Evolutionary conservation across 2,329 filamentous ascomycete genomes (phyloP).

Genomic region (Plenodomus lindquistii): DNA sequence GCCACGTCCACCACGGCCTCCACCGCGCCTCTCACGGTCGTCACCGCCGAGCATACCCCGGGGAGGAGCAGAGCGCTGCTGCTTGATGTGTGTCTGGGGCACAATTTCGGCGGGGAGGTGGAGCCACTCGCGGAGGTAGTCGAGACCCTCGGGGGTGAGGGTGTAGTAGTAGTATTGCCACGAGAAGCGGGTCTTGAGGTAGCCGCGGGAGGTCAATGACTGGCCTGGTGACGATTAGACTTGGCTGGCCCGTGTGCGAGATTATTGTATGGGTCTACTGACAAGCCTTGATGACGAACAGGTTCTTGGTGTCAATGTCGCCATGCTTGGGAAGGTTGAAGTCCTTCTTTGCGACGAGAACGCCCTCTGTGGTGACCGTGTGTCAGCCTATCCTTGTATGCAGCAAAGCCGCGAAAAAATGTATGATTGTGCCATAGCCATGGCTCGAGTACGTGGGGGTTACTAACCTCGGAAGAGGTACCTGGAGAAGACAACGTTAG

Average conservation of each 20-base stretch:
- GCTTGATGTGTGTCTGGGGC: conserved; percentile 99
- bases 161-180: conserved; percentile 87
- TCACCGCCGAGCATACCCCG: conserved; percentile 91
- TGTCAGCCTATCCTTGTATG: conserved; percentile 48
- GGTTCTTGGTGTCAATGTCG: conserved; percentile 99
- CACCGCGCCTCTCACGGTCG: conserved; percentile 81
- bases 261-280: conserved; percentile 22
- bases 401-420: conserved; percentile 37
- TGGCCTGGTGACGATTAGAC: conserved; percentile 57
- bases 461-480: conserved; percentile 51
- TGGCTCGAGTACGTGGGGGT: conserved; percentile 33
- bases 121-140: conserved; percentile 99
- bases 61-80: conserved; percentile 96
- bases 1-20: conserved; percentile 65
- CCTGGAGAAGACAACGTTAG: conserved; percentile 32
- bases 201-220: conserved; percentile 96
- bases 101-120: conserved; percentile 99
- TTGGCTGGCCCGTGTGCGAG: neutral
- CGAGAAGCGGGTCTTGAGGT: conserved; percentile 99
- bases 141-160: conserved; percentile 97
- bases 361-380: conserved; percentile 63
- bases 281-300: conserved; percentile 97
- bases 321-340: conserved; percentile 97
- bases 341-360: conserved; percentile 98
- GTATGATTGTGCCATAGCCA: conserved; percentile 45